Conservation (phyloP, 108 stramenopile genomes). For the Chaetoceros tenuissimus region DNA sequence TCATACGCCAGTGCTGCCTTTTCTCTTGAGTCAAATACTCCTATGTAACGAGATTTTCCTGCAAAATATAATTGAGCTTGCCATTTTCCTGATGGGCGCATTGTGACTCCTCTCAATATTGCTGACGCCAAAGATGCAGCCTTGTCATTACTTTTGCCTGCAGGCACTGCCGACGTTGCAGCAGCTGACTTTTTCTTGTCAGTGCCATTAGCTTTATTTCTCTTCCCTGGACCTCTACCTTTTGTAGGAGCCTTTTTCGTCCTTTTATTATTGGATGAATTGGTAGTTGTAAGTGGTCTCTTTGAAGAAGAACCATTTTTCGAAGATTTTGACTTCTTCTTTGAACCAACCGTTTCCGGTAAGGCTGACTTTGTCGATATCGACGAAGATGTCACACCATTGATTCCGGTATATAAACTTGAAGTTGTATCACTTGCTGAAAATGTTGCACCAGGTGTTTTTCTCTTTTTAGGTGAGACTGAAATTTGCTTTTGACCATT, state of each 20-base stretch:
- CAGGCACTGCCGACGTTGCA: conserved; percentile 43
- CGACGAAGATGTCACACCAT: neutral
- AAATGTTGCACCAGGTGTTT: neutral
- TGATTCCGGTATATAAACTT: neutral
- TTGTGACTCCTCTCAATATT: conserved; percentile 42
- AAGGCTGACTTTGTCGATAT: neutral
- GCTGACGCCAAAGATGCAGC: conserved; percentile 65
- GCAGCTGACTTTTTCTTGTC: conserved; percentile 48
- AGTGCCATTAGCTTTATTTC: conserved; percentile 23
- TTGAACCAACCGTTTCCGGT: neutral
- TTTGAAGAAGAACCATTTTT: neutral
- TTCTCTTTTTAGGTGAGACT: neutral
- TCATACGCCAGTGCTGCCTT: conserved; percentile 58
- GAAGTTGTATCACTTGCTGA: neutral
- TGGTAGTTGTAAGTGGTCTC: neutral
- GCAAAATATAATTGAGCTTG: conserved; percentile 72
- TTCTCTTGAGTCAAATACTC: conserved; percentile 52
- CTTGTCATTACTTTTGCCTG: conserved; percentile 58
- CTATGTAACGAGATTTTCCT: conserved; percentile 61
- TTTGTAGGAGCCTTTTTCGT: conserved; percentile 27
- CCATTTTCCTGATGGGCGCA: conserved; percentile 42
- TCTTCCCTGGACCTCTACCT: conserved; percentile 23
- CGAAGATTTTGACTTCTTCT: neutral
- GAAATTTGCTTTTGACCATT: neutral
- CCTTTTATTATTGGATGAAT: conserved; percentile 10